phyloP scores from a whole-genome alignment of 371 early-diverging fungal genomes.

The Mucor velutinosus region DNA sequence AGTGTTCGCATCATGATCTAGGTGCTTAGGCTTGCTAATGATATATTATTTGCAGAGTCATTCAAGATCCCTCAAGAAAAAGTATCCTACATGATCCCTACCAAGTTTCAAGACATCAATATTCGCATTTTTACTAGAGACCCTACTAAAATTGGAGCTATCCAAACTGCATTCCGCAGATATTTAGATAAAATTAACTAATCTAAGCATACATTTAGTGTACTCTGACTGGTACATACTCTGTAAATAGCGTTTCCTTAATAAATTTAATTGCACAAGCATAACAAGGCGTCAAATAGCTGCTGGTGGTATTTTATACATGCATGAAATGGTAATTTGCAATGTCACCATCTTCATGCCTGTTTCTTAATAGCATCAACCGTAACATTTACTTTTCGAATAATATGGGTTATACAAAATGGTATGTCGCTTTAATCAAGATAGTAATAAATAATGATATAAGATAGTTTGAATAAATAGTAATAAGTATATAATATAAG shows the following conservation, averaged over 20 bases:
- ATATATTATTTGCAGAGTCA: constrained; percentile 35
- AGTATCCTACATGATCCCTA: constrained; percentile 75
- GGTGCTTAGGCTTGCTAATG: background rate
- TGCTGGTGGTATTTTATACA: too few species aligned
- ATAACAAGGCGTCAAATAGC: too few species aligned
- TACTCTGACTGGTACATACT: too few species aligned
- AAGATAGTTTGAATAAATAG: background rate
- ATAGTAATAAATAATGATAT: background rate
- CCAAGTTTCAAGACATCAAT: constrained; percentile 69
- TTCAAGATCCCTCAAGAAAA: constrained; percentile 71
- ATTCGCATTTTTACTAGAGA: constrained; percentile 71
- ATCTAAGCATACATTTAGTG: background rate
- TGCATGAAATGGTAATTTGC: background rate
- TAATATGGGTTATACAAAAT: background rate
- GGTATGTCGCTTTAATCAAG: background rate
- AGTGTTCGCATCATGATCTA: background rate
- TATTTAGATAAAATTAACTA: constrained; percentile 9
- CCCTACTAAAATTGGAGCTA: constrained; percentile 55
- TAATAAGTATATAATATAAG: background rate
- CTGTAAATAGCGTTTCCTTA: background rate
- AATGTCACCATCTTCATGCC: background rate
- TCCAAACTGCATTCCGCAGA: constrained; percentile 63
- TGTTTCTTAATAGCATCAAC: background rate
- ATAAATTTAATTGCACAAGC: background rate
- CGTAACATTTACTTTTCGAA: background rate